A percentile compares a stretch with the other conserved stretches of the same genome.
These are phyloP conservation scores for Hydrangea macrophylla DNA, from an alignment of 148 eudicot species.

Conservation along the genomic window DNA sequence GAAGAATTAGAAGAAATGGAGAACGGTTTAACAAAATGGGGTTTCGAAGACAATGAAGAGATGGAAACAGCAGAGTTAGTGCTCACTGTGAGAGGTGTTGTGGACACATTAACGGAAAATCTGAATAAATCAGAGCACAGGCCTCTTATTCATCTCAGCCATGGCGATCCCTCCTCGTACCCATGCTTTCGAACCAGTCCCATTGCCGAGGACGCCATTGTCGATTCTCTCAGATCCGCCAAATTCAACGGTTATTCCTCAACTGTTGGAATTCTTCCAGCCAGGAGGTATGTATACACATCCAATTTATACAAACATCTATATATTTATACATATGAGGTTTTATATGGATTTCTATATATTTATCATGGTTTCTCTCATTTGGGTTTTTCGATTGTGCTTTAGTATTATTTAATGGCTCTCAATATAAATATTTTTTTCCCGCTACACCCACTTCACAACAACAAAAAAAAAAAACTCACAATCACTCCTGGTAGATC, in stretches of 20 bases:
- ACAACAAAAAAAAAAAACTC: too few relatives aligned
- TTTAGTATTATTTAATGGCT: too few relatives aligned
- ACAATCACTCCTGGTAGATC: too few relatives aligned
- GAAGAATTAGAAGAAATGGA: too few relatives aligned
- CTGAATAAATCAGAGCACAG: conserved; percentile 22
- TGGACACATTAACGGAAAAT: conserved; percentile 1
- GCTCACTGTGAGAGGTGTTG: conserved; percentile 7
- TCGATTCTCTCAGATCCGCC: conserved; percentile 25
- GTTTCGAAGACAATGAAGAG: conserved; percentile 1
- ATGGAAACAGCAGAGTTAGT: neutral
- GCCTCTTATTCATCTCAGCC: conserved; percentile 23
- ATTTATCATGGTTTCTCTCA: neutral
- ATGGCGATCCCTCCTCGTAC: conserved; percentile 35
- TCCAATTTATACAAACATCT: too few relatives aligned
- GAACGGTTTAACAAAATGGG: neutral
- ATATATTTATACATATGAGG: neutral
- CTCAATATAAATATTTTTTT: neutral
- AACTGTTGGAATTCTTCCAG: conserved; percentile 16
- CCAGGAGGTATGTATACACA: too few relatives aligned
- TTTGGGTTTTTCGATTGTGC: neutral
- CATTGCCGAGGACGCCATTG: conserved; percentile 24
- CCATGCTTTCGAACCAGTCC: conserved; percentile 30
- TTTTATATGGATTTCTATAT: neutral
- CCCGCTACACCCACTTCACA: too few relatives aligned
- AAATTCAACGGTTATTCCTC: conserved; percentile 28